Evolutionary conservation across 2,329 filamentous ascomycete species (phyloP), one percentile per base, ranked within the genome.

Genomic region (Colletotrichum scovillei): DNA sequence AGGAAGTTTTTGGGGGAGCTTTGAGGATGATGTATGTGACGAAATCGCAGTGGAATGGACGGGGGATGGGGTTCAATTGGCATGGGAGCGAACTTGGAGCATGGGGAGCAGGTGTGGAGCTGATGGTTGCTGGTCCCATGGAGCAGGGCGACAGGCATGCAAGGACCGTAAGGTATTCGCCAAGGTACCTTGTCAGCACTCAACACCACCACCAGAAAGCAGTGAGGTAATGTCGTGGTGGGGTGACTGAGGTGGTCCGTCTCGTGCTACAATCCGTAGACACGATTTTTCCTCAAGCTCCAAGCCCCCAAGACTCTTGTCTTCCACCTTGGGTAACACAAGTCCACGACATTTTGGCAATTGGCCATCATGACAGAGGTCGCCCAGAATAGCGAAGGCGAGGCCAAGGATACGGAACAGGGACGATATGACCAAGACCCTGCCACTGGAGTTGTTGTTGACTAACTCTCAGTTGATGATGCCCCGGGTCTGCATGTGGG

Each of bases 21-120:
- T 30, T 57, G 49, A 56, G 55, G 60, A 73, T 70, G 71, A 71
- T 66, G 71, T 70, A 70, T 70, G 71, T 73, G 73, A 72, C 69
- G 73, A 74, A 69, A 73, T 73, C 69, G 73, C 58, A 68, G 46
- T 73, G 64, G 49, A 69, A 73, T 68, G 69, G 58, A 62, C 56
- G 28, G 63, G 19, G 52, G 67, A 42, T 56, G 67, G 55, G 71
- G 56, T 73, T 49, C 67, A 73, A 70, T 71, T 70, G 67, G 70
- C 67, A 73, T 70, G 70, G 63, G 52, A 42, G 49, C 63, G 19
- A 57, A 46, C 49, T 12, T 65, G 63, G 63, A 65, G 63, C 63
- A 65, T 65, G 63, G 52, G 63, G 52, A 64, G 63, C 63, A 64
- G 12, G n/a, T 52, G 63, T 65, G 63, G 70, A 57, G 70, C 70